These are phyloP conservation scores for Eucalyptus cloeziana DNA, from an alignment of 345 rosid species.

Conservation along the genomic window DNA sequence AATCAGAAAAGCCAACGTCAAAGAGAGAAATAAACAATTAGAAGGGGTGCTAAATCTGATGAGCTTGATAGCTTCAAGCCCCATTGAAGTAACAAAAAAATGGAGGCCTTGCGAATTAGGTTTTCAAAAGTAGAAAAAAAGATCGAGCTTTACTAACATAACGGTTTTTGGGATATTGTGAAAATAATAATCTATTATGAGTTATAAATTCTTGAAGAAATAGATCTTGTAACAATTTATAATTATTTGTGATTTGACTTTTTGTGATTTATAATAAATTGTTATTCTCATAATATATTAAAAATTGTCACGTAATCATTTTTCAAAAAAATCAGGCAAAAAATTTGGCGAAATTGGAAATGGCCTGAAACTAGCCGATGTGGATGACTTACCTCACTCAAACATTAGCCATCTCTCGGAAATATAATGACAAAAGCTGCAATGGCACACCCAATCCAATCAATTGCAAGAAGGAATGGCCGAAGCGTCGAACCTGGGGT, in stretches of 20 bases:
- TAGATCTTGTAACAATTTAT: rapidly evolving
- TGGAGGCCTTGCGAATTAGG: background rate
- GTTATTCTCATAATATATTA: rapidly evolving
- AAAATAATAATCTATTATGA: too few species aligned
- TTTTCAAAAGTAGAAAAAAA: background rate
- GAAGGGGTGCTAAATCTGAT: background rate
- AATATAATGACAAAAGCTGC: background rate
- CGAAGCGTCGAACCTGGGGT: background rate
- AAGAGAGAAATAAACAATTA: background rate
- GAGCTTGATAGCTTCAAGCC: background rate
- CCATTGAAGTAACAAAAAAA: background rate
- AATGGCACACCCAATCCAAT: background rate
- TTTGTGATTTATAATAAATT: too few species aligned
- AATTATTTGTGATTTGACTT: too few species aligned
- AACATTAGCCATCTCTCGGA: background rate
- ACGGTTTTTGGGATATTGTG: rapidly evolving
- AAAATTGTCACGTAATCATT: rapidly evolving
- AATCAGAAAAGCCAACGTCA: background rate
- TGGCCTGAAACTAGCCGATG: background rate
- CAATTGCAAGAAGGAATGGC: background rate
- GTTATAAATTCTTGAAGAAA: rapidly evolving
- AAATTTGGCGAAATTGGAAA: background rate
- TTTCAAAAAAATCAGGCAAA: background rate
- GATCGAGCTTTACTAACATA: too few species aligned
- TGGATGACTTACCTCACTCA: background rate